phyloP scores from a whole-genome alignment of 2,329 filamentous ascomycete genomes.

The Neoascochyta sp. region DNA sequence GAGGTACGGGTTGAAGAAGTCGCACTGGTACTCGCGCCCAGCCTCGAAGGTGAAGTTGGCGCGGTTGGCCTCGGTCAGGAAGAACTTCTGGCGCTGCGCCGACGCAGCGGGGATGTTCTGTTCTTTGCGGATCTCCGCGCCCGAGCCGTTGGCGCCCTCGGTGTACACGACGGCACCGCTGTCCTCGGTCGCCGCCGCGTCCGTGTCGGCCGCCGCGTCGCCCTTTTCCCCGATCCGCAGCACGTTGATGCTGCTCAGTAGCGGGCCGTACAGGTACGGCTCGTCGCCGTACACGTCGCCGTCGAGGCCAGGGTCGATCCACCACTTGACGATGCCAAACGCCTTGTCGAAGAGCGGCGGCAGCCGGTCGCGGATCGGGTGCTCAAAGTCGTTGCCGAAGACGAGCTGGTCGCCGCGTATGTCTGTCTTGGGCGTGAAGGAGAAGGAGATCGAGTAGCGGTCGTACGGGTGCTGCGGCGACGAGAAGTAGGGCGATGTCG shows the following conservation, averaged over 20 bases:
- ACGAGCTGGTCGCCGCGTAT: constrained; percentile 72
- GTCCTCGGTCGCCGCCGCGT: constrained; percentile 55
- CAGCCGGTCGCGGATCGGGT: constrained; percentile 78
- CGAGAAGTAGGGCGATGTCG: constrained; percentile 73
- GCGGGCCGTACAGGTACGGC: constrained; percentile 81
- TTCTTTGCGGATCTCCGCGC: constrained; percentile 40
- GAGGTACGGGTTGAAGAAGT: constrained; percentile 90
- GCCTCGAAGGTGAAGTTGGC: constrained; percentile 59
- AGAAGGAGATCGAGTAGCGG: constrained; percentile 80
- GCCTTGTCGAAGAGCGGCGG: constrained; percentile 84
- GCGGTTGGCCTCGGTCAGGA: constrained; percentile 54
- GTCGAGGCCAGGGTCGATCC: constrained; percentile 85
- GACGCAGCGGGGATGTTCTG: constrained; percentile 40
- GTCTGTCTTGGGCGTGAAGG: constrained; percentile 66
- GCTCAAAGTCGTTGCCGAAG: constrained; percentile 94
- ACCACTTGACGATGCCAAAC: constrained; percentile 81
- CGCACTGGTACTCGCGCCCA: constrained; percentile 59
- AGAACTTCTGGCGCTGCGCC: constrained; percentile 56
- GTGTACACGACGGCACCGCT: constrained; percentile 50
- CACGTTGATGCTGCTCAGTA: constrained; percentile 74
- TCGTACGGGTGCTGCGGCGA: constrained; percentile 66
- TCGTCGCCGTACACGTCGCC: constrained; percentile 84
- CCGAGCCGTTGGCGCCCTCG: constrained; percentile 48
- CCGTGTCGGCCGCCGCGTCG: constrained; percentile 40
- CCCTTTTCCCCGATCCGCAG: constrained; percentile 59